phyloP scores from a whole-genome alignment of 2,329 filamentous ascomycete species.

The Trichoderma sp. region DNA sequence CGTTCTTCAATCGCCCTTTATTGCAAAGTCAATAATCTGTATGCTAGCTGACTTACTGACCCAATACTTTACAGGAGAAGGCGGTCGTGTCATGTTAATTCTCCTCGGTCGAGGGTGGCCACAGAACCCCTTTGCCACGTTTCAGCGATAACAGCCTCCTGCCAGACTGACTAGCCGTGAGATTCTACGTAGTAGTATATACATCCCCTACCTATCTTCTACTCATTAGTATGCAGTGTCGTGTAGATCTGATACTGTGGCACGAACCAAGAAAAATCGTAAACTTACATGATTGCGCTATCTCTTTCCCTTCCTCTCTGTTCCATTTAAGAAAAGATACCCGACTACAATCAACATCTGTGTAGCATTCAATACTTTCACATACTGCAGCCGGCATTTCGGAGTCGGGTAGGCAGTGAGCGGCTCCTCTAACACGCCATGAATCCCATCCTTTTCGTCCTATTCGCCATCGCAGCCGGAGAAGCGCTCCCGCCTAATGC shows the following conservation, averaged over 20 bases:
- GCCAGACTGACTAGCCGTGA: neutral
- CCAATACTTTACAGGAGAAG: neutral
- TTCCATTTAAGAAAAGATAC: neutral
- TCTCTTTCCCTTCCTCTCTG: neutral
- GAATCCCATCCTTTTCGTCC: conserved; percentile 35
- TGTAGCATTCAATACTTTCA: accelerated
- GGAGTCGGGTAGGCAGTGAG: neutral
- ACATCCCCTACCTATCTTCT: neutral
- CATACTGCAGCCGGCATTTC: neutral
- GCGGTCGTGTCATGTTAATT: neutral
- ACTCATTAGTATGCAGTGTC: neutral
- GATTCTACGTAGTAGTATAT: neutral
- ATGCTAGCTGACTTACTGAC: neutral
- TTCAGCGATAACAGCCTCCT: conserved; percentile 26
- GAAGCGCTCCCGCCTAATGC: conserved; percentile 38
- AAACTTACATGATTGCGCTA: neutral
- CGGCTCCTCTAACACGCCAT: conserved; percentile 26
- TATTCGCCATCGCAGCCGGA: conserved; percentile 32
- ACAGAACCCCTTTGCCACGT: conserved; percentile 23
- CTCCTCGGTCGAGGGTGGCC: neutral
- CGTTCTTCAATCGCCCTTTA: neutral
- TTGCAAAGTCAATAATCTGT: neutral
- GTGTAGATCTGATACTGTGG: neutral
- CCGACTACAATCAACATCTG: neutral
- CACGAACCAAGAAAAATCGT: neutral